Conservation (phyloP, 225 moss, liverwort and hornwort genomes). For the Pleurozium schreberi region DNA sequence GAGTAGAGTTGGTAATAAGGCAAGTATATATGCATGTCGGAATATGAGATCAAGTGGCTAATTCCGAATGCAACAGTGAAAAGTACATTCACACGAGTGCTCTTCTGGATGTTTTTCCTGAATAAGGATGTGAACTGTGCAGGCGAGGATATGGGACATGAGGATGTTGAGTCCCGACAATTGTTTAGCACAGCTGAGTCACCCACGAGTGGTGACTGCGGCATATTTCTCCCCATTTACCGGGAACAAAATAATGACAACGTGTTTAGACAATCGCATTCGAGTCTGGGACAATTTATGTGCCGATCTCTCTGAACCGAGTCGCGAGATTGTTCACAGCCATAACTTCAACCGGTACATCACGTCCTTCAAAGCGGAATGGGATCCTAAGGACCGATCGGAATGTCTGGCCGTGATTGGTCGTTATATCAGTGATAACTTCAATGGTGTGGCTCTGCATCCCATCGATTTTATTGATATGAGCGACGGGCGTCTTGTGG, state of each 20-base stretch:
- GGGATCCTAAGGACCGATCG: conserved; percentile 84
- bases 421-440: conserved; percentile 77
- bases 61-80: not conserved
- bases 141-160: conserved; percentile 83
- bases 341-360: conserved; percentile 80
- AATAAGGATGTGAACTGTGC: not conserved
- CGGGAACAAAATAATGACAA: conserved; percentile 66
- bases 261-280: conserved; percentile 72
- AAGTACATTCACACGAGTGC: not conserved
- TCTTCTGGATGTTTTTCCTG: not conserved
- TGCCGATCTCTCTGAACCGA: conserved; percentile 47
- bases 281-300: conserved; percentile 76
- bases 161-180: conserved; percentile 38
- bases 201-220: conserved; percentile 72
- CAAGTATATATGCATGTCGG: not conserved
- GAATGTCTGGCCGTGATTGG: conserved; percentile 69
- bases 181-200: conserved; percentile 43
- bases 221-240: conserved; percentile 68
- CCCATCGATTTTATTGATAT: conserved; percentile 76
- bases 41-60: not conserved
- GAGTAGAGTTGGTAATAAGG: not conserved
- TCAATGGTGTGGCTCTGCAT: conserved; percentile 57
- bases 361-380: conserved; percentile 70
- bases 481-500: conserved; percentile 67
- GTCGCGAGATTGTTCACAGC: conserved; percentile 84